These are phyloP conservation scores for Russula abietina DNA, from an alignment of 768 basidiomycete genomes.

Conservation along the genomic window DNA sequence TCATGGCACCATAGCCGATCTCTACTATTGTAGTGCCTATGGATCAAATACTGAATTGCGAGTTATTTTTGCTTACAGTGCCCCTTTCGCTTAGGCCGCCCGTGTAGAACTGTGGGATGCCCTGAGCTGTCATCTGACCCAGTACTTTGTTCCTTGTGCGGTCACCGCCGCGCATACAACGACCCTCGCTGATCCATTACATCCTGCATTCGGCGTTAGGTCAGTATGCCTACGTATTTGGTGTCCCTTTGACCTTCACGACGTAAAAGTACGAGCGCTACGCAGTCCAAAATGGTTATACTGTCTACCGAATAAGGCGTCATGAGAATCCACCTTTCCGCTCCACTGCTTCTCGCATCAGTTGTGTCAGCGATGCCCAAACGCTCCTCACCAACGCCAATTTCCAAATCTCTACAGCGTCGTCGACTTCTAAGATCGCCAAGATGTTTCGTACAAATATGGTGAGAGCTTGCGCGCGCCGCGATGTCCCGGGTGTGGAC, in stretches of 20 bases:
- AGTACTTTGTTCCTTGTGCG: conserved; percentile 30
- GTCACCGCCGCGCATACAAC: conserved; percentile 30
- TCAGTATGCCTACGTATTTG: background rate
- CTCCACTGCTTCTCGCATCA: background rate
- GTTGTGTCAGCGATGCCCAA: background rate
- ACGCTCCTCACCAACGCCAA: background rate
- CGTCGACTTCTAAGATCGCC: background rate
- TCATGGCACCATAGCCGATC: background rate
- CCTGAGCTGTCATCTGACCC: background rate
- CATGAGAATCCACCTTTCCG: background rate
- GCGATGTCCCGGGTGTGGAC: background rate
- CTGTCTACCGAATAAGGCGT: background rate
- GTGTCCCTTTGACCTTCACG: background rate
- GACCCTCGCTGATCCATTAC: conserved; percentile 28
- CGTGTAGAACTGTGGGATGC: background rate
- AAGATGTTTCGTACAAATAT: background rate
- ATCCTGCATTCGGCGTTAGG: conserved; percentile 24
- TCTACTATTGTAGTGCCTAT: background rate
- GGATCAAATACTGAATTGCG: background rate
- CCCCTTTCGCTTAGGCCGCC: background rate
- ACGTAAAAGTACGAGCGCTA: background rate
- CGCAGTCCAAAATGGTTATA: background rate
- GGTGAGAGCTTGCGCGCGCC: background rate
- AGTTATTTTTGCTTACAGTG: background rate
- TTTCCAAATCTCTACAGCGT: background rate